phyloP scores from a whole-genome alignment of 2,329 filamentous ascomycete species.

The Pseudogymnoascus destructans region DNA sequence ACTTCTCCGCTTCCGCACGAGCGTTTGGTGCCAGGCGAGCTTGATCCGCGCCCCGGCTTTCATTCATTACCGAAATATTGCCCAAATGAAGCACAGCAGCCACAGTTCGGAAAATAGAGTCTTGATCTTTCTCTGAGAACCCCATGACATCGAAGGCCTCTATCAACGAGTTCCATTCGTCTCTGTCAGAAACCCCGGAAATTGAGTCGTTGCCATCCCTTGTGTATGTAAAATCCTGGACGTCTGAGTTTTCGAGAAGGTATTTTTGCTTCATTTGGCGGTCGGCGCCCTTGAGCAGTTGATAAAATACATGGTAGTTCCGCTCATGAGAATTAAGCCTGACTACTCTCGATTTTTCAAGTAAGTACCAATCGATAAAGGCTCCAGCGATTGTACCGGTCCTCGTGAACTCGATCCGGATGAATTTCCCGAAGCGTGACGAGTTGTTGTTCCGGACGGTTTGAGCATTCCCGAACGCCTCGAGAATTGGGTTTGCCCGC shows the following conservation, averaged over 20 bases:
- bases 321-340: constrained; percentile 76
- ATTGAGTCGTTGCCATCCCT: constrained; percentile 85
- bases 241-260: constrained; percentile 58
- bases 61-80: constrained; percentile 79
- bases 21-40: constrained; percentile 68
- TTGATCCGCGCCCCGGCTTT: constrained; percentile 83
- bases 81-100: constrained; percentile 88
- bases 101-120: constrained; percentile 70
- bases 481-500: constrained; percentile 89
- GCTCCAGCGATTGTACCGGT: constrained; percentile 85
- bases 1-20: constrained; percentile 59
- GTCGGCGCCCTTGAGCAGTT: constrained; percentile 77
- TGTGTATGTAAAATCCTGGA: constrained; percentile 86
- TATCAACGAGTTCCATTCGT: constrained; percentile 80
- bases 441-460: constrained; percentile 98
- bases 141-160: constrained; percentile 94
- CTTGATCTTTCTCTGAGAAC: constrained; percentile 74
- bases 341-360: constrained; percentile 97
- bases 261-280: constrained; percentile 60
- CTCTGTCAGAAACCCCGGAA: constrained; percentile 72
- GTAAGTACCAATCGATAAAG: constrained; percentile 95
- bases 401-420: constrained; percentile 85
- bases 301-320: constrained; percentile 97
- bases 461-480: constrained; percentile 96
- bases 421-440: constrained; percentile 96